These are phyloP conservation scores for Entonaema liquescens DNA, from an alignment of 495 filamentous ascomycete genomes.

Conservation along the genomic window DNA sequence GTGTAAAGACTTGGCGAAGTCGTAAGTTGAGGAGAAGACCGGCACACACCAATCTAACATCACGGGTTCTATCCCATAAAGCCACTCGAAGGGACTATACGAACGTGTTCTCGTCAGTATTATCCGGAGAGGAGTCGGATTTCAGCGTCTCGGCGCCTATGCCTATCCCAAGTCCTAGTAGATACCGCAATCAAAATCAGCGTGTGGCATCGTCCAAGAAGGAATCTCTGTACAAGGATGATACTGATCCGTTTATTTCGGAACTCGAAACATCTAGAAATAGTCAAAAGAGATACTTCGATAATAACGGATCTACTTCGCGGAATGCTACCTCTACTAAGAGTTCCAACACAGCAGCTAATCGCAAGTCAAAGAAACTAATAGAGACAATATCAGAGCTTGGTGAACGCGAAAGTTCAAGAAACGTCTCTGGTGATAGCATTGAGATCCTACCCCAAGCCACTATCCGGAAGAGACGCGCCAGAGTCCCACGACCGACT, in stretches of 20 bases:
- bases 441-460: neutral
- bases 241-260: neutral
- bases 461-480: neutral
- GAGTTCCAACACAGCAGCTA: neutral
- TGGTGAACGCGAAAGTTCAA: neutral
- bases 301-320: neutral
- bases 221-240: neutral
- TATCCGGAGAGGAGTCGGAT: slow-evolving; percentile 20
- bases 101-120: neutral
- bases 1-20: neutral
- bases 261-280: neutral
- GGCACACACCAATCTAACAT: neutral
- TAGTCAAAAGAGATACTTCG: neutral
- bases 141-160: neutral
- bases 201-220: neutral
- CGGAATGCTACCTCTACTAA: neutral
- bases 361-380: neutral
- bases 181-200: neutral
- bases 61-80: neutral
- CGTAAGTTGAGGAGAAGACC: slow-evolving; percentile 7
- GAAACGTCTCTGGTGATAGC: neutral
- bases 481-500: neutral
- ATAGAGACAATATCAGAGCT: neutral
- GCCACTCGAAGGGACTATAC: slow-evolving; percentile 4
- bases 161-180: neutral